Base-by-base conservation (phyloP, 805 yeast species). In the Candida lessepsii region DNA sequence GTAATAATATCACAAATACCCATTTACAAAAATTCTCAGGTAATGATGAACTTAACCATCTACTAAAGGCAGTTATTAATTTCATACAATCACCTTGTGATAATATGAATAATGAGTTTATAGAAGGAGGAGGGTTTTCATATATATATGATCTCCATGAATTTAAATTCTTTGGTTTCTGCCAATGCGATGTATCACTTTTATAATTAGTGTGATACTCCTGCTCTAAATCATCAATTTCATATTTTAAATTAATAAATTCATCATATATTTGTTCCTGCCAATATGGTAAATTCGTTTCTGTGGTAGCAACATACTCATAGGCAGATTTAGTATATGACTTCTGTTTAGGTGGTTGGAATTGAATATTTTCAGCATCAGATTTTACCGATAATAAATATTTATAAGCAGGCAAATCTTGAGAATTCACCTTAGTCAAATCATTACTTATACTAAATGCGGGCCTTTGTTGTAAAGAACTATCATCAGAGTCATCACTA, bases 41-140 rank as follows among this genome's bases (percentile, higher is more conserved):
- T 28, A 53, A 45, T 13, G 58, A 51, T 11, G 50, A 47, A 52
- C 64, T 65, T 18, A 68, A 57, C 73, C 73, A 67, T 40, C 59
- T 57, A 23, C 72, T 63, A 35, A 53, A 51, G 42, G 61, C 58
- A 1, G 61, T 58, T 15, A 69, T 41, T 11, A 68, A 54, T 46
- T 61, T 65, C 42, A 67, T 57, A 29, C 65, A 64, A 23, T 61
- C 67, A 5, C 66, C 43, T 4, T 35, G 35, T 3, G 39, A 34
- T 23, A 32, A 17, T 9, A 9, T 13, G 10, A 15, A 8, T 29
- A 48, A 44, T 37, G 59, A 53, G 5, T 42, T 49, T 1, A 54
- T 45, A 1, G 58, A 40, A 1, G 70, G 70, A 3, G 71, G 66
- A 0, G 52, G 51, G 29, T 45, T 46, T 9, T 57, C 51, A 29